Base-by-base conservation (phyloP, 305 asterid genomes). In the Fraxinus paxiana region DNA sequence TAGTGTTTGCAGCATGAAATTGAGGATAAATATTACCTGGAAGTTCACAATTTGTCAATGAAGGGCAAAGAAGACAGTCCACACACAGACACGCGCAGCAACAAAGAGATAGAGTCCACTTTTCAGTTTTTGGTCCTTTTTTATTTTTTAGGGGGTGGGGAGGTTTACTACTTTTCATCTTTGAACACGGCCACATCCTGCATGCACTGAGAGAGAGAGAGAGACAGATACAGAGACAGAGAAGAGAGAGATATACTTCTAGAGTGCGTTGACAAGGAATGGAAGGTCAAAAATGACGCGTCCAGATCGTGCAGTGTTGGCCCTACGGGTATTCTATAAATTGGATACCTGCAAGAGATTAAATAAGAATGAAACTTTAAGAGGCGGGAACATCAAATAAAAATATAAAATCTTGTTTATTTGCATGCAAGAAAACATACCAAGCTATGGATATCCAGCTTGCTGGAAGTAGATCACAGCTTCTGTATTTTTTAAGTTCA, bases 401-500 rank as follows among this genome's bases (percentile, higher is more conserved):
- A 43, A 30, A 73, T 31, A 51, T 51, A n/a, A 74, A 70, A 78
- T 9, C 9, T 26, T 51, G 22, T 51, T n/a, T n/a, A 18, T 59
- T 59, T 18, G 74, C 71, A 41, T 6, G 7, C 30, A 59, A 59
- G 12, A 80, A 81, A 81, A 77, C 88, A 76, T 85, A 95, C 98
- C 99, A 95, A 76, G 99, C 98, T 46, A 95, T 90, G 63, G 87
- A 88, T 65, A 95, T 87, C 99, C 99, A 94, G 82, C 99, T 95
- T 26, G 92, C 41, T 9, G 97, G 94, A 65, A 87, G 92, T 54
- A 95, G 84, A 89, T 93, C 98, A 28, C 92, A 91, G 90, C 99
- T 95, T 88, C 86, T 89, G 84, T 51, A 87, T 37, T 78, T 90
- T 81, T 79, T 84, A 84, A 95, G 88, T 84, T 85, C 96, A 0